These are phyloP conservation scores for Sequoiadendron giganteum DNA, from an alignment of 75 land plant genomes.

Conservation along the genomic window DNA sequence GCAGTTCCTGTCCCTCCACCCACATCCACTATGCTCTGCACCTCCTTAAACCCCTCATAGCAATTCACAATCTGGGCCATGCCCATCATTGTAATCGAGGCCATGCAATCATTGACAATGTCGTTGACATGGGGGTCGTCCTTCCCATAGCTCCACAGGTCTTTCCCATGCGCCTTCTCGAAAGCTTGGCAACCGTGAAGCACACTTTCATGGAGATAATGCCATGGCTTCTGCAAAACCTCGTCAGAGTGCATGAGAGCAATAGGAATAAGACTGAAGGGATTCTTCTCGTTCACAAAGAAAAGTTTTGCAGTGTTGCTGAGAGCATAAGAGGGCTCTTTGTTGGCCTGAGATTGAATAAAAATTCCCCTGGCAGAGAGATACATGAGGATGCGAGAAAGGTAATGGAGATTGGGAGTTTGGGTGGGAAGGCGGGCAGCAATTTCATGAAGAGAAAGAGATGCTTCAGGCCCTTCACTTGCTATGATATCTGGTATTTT, in stretches of 20 bases:
- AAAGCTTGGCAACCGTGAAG: background rate
- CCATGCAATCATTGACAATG: conserved; percentile 26
- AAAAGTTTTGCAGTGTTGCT: conserved; percentile 14
- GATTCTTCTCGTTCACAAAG: conserved; percentile 15
- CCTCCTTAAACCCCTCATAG: conserved; percentile 6
- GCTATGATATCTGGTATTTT: background rate
- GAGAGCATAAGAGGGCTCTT: conserved; percentile 25
- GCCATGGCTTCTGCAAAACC: background rate
- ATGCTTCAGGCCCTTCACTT: background rate
- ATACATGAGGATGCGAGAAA: too few species aligned
- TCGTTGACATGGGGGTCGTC: background rate
- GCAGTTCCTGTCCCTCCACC: conserved; percentile 24
- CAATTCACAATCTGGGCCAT: background rate
- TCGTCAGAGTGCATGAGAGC: background rate
- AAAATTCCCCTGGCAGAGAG: background rate
- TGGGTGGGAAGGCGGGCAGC: background rate
- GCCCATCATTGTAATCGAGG: background rate
- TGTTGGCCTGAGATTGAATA: background rate
- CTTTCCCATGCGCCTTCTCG: conserved; percentile 19
- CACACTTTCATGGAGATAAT: conserved; percentile 14
- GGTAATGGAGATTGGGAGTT: background rate
- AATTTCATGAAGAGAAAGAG: background rate
- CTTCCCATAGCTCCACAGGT: background rate
- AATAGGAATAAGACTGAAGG: background rate
- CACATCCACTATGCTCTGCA: conserved; percentile 19